A percentile compares a stretch with the other conserved stretches of the same genome.
Evolutionary conservation across 768 basidiomycete species (phyloP).

Genomic region (Phanerochaete sordida): DNA sequence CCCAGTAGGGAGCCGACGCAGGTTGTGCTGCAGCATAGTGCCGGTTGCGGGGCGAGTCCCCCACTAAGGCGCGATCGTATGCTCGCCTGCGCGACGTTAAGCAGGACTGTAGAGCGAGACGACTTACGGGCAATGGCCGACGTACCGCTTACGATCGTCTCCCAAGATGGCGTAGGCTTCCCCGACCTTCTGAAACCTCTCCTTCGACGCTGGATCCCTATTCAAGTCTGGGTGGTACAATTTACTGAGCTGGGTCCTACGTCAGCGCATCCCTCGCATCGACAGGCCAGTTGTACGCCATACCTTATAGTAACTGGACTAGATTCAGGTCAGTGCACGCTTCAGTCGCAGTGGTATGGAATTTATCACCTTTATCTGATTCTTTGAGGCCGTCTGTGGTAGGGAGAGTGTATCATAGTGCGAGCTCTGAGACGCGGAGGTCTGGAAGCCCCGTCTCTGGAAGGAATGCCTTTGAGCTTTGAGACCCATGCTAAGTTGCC

Average conservation of each 20-base stretch:
- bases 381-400: slow-evolving; percentile 29
- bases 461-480: neutral
- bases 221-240: slow-evolving; percentile 43
- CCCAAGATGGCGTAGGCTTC: slow-evolving; percentile 45
- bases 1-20: slow-evolving; percentile 5
- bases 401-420: slow-evolving; percentile 36
- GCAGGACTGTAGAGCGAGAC: neutral
- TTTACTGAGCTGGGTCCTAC: slow-evolving; percentile 40
- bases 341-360: too few species aligned
- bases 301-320: slow-evolving; percentile 38
- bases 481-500: too few species aligned
- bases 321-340: neutral
- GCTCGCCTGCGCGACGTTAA: slow-evolving; percentile 27
- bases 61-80: slow-evolving; percentile 29
- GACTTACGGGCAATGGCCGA: neutral
- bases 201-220: slow-evolving; percentile 33
- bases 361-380: slow-evolving; percentile 35
- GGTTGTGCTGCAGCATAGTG: slow-evolving; percentile 4
- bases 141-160: slow-evolving; percentile 43
- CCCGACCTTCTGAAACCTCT: slow-evolving; percentile 42
- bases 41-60: neutral
- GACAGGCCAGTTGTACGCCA: neutral
- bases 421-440: neutral
- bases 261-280: neutral
- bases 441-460: neutral